Evolutionary conservation across 345 rosid species (phyloP).

Genomic region (Brassica incana): DNA sequence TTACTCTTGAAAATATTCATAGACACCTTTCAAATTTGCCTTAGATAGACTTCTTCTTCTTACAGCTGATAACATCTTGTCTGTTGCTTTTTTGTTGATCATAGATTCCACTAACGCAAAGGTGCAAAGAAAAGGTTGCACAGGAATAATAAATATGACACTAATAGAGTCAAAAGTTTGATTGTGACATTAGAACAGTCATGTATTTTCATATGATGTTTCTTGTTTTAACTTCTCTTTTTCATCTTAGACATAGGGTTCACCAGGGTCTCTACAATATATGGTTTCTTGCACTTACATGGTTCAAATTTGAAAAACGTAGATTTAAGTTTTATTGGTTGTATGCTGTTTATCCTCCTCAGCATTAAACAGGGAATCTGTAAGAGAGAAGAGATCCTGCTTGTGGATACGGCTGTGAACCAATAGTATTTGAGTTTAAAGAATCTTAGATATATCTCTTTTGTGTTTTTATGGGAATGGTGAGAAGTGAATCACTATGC

Average conservation of each 20-base stretch:
- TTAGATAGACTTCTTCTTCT: slow-evolving; percentile 27
- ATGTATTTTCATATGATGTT: slow-evolving; percentile 7
- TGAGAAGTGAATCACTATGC: slow-evolving; percentile 39
- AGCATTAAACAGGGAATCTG: slow-evolving; percentile 20
- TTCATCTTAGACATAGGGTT: slow-evolving; percentile 5
- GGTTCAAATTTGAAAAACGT: neutral
- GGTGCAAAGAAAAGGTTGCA: slow-evolving; percentile 32
- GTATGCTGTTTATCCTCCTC: neutral
- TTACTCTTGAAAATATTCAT: slow-evolving; percentile 10
- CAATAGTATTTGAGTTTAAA: slow-evolving; percentile 25
- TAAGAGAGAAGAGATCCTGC: slow-evolving; percentile 27
- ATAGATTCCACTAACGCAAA: slow-evolving; percentile 29
- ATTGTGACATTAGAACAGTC: slow-evolving; percentile 33
- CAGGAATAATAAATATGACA: slow-evolving; percentile 17
- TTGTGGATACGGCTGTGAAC: slow-evolving; percentile 35
- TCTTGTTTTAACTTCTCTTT: slow-evolving; percentile 1
- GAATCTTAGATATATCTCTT: slow-evolving; percentile 16
- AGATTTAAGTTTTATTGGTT: slow-evolving; percentile 7
- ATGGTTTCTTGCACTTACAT: slow-evolving; percentile 9
- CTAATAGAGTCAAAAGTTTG: slow-evolving; percentile 24
- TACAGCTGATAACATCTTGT: slow-evolving; percentile 30
- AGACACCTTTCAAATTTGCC: slow-evolving; percentile 32
- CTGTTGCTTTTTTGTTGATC: slow-evolving; percentile 27
- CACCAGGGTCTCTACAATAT: neutral
- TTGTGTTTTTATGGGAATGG: slow-evolving; percentile 25